Base-by-base conservation (phyloP, 169 alveolate species). In the Eimeria zaria region DNA sequence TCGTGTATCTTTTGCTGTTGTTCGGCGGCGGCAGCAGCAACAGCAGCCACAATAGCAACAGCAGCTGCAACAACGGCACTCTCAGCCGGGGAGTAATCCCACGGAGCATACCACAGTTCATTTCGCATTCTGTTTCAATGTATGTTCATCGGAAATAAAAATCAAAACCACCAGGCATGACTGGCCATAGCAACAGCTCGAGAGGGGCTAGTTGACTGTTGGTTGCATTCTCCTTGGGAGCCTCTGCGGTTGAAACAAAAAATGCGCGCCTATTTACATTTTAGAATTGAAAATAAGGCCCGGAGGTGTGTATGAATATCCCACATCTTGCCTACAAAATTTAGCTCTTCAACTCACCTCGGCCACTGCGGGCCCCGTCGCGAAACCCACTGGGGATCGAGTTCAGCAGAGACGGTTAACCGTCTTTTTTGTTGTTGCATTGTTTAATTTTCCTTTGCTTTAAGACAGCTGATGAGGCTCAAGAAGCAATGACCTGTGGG, bases 121-220 rank as follows among this genome's bases (percentile, higher is more conserved):
- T 83, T 83, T 83, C 91, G 58, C 91, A 83, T 83, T 60, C 24
- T 83, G 51, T 48, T 80, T n/a, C 64, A 20, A 44, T 12, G 36
- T 73, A 36, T 39, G 33, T 6, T 39, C 33, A 18, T 9, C 53
- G 51, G 16, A 22, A 16, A 18, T 36, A 8, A 20, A 7, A 7
- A 30, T 39, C 83, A 39, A 39, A 16, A 22, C 51, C 12, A 18
- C 81, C 81, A 71, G 81, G 30, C 22, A 11, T 36, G 80, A 20
- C 24, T 30, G 80, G 44, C 67, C 80, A 11, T 73, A 73, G 53
- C 51, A 36, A 44, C 33, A 2, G 33, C 55, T 0, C 83, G 2
- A 39, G 18, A 18, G 20, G 55, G 55, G 83, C 53, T 14, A 73
- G 55, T 73, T 16, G 83, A 53, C 55, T 33, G 33, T 44, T 20